A percentile compares a stretch with the other conserved stretches of the same genome.
phyloP scores from a whole-genome alignment of 164 flowering plant genomes.

The Nelumbo lutea region DNA sequence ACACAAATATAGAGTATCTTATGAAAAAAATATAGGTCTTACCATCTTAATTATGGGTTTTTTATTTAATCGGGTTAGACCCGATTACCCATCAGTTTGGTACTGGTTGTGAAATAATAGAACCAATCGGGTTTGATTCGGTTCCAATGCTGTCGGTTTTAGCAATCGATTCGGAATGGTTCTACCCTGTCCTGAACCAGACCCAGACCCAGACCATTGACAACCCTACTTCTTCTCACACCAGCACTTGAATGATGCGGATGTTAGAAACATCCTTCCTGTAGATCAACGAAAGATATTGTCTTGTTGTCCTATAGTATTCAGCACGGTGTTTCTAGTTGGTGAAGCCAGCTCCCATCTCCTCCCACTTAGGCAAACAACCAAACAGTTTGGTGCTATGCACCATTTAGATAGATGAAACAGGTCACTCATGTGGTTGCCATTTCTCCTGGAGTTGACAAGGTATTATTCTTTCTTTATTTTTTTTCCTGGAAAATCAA shows the following conservation, averaged over 20 bases:
- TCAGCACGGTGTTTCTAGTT: constrained; percentile 88
- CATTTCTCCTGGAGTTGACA: constrained; percentile 84
- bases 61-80: too few species aligned
- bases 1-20: too few species aligned
- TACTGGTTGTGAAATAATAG: too few species aligned
- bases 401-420: constrained; percentile 80
- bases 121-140: too few species aligned
- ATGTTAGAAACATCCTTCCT: constrained; percentile 83
- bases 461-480: constrained; percentile 42
- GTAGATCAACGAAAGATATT: constrained; percentile 74
- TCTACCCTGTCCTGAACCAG: too few species aligned
- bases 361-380: constrained; percentile 89
- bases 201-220: too few species aligned
- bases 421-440: constrained; percentile 98
- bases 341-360: constrained; percentile 86
- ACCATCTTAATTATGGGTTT: too few species aligned
- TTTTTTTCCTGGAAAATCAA: too few species aligned
- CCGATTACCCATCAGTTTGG: too few species aligned
- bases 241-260: constrained; percentile 57
- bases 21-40: too few species aligned
- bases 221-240: constrained; percentile 37
- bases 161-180: too few species aligned
- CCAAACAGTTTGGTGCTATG: constrained; percentile 98
- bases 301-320: constrained; percentile 74
- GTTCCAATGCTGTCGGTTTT: too few species aligned